Evolutionary conservation across 2,329 filamentous ascomycete genomes (phyloP), one percentile per base, ranked within the genome.

Genomic region (Pseudocercospora cruenta): DNA sequence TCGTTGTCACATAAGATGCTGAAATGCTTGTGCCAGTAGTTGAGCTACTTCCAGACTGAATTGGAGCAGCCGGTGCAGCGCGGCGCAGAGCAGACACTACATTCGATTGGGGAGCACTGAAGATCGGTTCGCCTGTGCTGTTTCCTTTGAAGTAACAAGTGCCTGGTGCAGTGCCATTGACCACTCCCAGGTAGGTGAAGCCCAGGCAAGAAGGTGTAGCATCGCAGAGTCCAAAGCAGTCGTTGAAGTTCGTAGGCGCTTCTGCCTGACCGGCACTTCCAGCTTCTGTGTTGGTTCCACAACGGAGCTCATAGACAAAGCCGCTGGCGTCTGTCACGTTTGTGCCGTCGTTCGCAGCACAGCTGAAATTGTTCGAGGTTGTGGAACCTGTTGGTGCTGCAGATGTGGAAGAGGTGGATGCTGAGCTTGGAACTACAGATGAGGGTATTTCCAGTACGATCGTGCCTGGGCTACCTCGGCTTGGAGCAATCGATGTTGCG

Each of bases 171-270:
- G 62, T 63, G 12, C 72, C 71, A 53, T 71, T 69, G 12, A 64
- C 64, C 14, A 68, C 68, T 19, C 71, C 69, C 1, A 65, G 57
- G 58, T 71, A 75, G 2, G 65, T 69, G 65, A 70, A 73, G 2
- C 64, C 73, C 14, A 64, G 67, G 63, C 72, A 75, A n/a, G 59
- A 66, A 3, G 64, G 19, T 9, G 58, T 60, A 43, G 24, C 51
- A 39, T 72, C 70, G 58, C 73, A 74, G 10, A 70, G 61, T 7
- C 45, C 60, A 63, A 74, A 72, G 49, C 72, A 75, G 16, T 72
- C 70, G 59, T 70, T 63, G 60, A 67, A 70, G 8, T 58, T 59
- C 14, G 19, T 58, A 2, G 58, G 22, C 10, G 59, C 63, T 49
- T 53, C n/a, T 14, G 58, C 59, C 19, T 62, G 58, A 21, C 59